Conservation (phyloP, 768 basidiomycete genomes). For the Lactarius akahatsu region DNA sequence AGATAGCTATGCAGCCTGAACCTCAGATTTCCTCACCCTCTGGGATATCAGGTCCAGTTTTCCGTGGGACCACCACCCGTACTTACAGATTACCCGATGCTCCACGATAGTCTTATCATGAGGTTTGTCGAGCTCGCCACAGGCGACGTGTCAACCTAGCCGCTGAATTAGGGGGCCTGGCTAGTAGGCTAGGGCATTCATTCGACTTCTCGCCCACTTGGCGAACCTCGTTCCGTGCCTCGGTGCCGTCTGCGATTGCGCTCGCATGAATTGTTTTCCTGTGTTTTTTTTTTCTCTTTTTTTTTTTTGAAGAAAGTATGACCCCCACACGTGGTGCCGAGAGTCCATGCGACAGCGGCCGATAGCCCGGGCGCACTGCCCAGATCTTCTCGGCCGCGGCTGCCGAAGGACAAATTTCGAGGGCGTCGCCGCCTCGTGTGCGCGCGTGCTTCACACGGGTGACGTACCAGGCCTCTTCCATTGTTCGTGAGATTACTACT, state of each 20-base stretch:
- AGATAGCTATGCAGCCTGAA: background rate
- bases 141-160: background rate
- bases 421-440: background rate
- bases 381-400: background rate
- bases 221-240: background rate
- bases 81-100: background rate
- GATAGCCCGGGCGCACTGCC: background rate
- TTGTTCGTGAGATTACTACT: background rate
- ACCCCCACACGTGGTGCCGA: background rate
- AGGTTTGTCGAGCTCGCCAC: background rate
- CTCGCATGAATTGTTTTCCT: background rate
- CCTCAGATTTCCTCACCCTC: background rate
- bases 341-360: background rate
- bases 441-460: background rate
- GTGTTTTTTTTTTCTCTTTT: background rate
- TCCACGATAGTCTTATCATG: background rate
- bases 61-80: background rate
- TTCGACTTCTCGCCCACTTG: background rate
- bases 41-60: background rate
- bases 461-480: background rate
- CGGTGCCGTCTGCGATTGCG: background rate
- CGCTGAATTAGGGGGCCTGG: background rate
- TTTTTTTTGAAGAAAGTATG: background rate
- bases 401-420: background rate
- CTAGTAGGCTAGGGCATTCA: background rate